Evolutionary conservation across 2,329 filamentous ascomycete species (phyloP), one percentile per base, ranked within the genome.

Genomic region (Fusarium sp.): DNA sequence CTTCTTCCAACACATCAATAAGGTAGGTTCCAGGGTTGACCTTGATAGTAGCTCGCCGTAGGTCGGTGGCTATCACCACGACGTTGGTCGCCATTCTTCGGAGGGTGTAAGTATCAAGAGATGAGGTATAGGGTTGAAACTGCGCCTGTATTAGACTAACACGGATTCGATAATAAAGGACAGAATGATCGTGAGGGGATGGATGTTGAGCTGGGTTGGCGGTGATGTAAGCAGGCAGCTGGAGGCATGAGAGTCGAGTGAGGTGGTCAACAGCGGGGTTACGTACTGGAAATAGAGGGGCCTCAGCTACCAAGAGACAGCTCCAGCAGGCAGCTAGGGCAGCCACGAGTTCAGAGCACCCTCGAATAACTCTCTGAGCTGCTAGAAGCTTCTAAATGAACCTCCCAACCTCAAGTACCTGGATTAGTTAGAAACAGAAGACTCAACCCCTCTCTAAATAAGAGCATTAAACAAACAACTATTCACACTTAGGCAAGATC

Each of bases 1-100:
- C 95, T 82, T 98, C 93, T 69, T 94, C 89, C 23, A 97, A 86
- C 4, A 99, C 89, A 79, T 98, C 95, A 64, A 92, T 92, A 75
- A 99, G 84, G 76, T 94, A 92, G 72, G 92, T 97, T 62, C 88
- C 88, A 1, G 94, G 94, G 0, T 88, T 92, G 62, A 96, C 95
- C 82, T 97, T 97, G 82, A 99, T 87, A 45, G 89, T 93, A 56
- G 91, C 89, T 76, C 94, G 89, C 74, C 93, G 91, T 75, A 95
- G 88, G 75, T 93, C 91, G 42, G 92, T 90, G 80, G 95, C 92
- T 73, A 97, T 91, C 59, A 98, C 94, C 76, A 95, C 92, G 65
- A 98, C 94, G 80, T 96, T 93, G 59, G 94, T 92, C 73, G 94
- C 90, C 94, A 97, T 97, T 38, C 35, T 61, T 44, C 62, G 56